A percentile compares a stretch with the other conserved stretches of the same genome.
Evolutionary conservation across 2,329 filamentous ascomycete species (phyloP).

Genomic region (Aspergillus costaricaensis): DNA sequence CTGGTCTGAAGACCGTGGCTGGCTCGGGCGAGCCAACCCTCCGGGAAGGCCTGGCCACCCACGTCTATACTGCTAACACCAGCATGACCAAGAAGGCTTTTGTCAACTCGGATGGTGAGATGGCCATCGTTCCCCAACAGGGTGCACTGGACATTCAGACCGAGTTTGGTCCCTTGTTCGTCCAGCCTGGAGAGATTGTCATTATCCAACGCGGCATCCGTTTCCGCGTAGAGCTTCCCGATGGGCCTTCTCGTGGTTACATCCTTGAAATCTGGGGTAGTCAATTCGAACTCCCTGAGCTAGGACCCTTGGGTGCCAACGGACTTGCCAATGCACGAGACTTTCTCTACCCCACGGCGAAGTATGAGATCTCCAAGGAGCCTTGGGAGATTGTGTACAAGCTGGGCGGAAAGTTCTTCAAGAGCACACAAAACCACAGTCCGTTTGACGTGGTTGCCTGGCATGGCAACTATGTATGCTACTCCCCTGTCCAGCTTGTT

Average conservation of each 20-base stretch:
- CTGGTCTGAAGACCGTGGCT: conserved; percentile 56
- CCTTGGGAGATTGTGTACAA: conserved; percentile 64
- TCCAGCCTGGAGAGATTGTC: conserved; percentile 68
- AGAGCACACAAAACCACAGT: conserved; percentile 62
- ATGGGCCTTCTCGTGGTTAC: conserved; percentile 65
- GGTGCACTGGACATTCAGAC: conserved; percentile 68
- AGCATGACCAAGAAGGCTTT: conserved; percentile 60
- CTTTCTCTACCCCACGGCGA: conserved; percentile 64
- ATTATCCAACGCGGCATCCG: conserved; percentile 68
- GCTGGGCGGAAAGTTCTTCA: conserved; percentile 62
- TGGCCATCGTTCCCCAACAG: conserved; percentile 66
- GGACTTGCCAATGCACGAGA: conserved; percentile 66
- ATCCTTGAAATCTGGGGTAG: conserved; percentile 67
- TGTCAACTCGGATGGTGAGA: conserved; percentile 65
- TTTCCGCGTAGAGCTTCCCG: conserved; percentile 61
- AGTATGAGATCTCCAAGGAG: conserved; percentile 58
- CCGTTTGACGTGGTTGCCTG: conserved; percentile 73
- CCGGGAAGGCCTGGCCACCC: conserved; percentile 58
- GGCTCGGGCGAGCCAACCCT: conserved; percentile 60
- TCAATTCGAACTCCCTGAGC: conserved; percentile 66
- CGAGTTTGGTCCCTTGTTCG: conserved; percentile 64
- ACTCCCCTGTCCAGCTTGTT: not conserved
- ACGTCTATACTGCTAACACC: conserved; percentile 58
- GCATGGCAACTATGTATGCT: conserved; percentile 64
- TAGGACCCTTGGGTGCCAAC: conserved; percentile 67